Conservation (phyloP, 2,329 filamentous ascomycete species). For the Hypoxylon rubiginosum region DNA sequence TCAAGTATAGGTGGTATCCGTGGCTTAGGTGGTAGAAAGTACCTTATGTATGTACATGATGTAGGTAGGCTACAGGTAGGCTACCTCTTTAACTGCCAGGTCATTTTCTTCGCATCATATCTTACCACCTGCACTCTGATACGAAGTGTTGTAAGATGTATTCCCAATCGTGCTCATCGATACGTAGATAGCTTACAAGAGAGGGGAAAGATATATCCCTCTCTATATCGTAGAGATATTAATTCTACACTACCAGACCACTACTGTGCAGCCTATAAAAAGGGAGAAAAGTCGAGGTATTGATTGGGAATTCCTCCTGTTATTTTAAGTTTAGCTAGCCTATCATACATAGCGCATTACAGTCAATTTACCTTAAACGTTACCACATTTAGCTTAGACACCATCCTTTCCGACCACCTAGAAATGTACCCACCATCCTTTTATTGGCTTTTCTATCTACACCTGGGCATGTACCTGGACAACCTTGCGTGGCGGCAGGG, state of each 20-base stretch:
- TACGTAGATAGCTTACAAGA: neutral
- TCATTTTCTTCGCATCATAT: neutral
- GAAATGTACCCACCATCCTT: slow-evolving; percentile 8
- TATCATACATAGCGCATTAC: slow-evolving; percentile 17
- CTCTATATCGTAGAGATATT: neutral
- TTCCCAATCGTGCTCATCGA: neutral
- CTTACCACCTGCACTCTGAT: neutral
- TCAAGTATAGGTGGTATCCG: neutral
- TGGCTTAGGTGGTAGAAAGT: neutral
- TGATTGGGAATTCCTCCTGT: neutral
- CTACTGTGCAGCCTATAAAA: neutral
- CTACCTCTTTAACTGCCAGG: neutral
- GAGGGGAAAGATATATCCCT: neutral
- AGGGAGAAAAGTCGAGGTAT: neutral
- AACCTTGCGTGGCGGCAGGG: neutral
- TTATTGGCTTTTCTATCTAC: neutral
- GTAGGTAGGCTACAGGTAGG: neutral
- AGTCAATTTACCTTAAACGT: slow-evolving; percentile 26
- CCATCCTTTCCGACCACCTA: slow-evolving; percentile 8
- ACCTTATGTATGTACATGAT: too few species aligned
- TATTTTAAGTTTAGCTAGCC: neutral
- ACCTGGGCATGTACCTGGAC: neutral
- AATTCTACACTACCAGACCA: neutral
- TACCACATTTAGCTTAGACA: slow-evolving; percentile 33
- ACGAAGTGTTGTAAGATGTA: neutral